phyloP scores from a whole-genome alignment of 257 asterid genomes.

The Primulina tabacum region DNA sequence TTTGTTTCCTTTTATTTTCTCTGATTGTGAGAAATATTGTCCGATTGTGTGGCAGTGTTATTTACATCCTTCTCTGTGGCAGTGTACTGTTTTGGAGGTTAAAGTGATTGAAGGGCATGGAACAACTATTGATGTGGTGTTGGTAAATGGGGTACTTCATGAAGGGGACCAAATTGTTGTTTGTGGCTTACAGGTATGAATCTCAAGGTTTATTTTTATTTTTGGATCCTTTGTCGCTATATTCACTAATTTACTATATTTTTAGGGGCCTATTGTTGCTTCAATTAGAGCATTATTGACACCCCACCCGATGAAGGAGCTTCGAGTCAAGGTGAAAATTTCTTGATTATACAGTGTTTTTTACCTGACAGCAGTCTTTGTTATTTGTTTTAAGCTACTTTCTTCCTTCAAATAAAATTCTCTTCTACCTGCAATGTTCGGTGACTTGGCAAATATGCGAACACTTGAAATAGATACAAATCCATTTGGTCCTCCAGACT shows the following conservation, averaged over 20 bases:
- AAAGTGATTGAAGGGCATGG: constrained; percentile 98
- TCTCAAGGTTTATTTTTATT: constrained; percentile 19
- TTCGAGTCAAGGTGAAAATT: constrained; percentile 81
- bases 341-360: constrained; percentile 10
- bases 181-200: constrained; percentile 86
- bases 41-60: constrained; percentile 9
- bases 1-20: constrained; percentile 32
- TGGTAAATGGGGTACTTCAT: constrained; percentile 94
- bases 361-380: neutral
- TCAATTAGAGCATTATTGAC: constrained; percentile 87
- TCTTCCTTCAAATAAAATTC: neutral
- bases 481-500: neutral
- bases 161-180: constrained; percentile 97
- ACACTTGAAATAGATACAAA: neutral
- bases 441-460: neutral
- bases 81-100: constrained; percentile 99
- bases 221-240: constrained; percentile 12
- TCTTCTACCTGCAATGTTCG: neutral
- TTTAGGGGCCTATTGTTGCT: constrained; percentile 87
- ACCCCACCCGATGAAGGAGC: constrained; percentile 99
- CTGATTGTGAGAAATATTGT: constrained; percentile 18
- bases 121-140: constrained; percentile 91
- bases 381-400: constrained; percentile 2
- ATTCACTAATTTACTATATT: constrained; percentile 12
- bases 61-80: constrained; percentile 33